phyloP scores from a whole-genome alignment of 768 basidiomycete genomes.

The Trametes punicea region DNA sequence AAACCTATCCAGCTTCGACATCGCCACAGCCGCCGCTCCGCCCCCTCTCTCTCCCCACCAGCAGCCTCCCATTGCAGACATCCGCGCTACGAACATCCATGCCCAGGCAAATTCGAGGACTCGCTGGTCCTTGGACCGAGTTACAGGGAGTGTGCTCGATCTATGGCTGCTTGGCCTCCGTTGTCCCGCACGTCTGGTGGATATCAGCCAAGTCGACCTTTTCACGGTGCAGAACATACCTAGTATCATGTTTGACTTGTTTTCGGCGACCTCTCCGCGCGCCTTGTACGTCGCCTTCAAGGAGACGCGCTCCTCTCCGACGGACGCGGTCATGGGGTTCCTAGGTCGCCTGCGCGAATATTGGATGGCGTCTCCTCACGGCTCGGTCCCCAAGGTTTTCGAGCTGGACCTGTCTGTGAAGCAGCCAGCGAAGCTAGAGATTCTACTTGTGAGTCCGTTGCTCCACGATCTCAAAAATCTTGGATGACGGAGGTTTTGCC shows the following conservation, averaged over 20 bases:
- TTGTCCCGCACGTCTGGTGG: background rate
- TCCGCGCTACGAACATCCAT: background rate
- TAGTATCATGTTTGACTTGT: background rate
- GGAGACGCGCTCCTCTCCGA: background rate
- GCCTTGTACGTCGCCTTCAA: background rate
- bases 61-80: background rate
- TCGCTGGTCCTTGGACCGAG: background rate
- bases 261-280: background rate
- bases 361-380: background rate
- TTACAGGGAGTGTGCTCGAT: background rate
- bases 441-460: background rate
- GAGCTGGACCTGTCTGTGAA: background rate
- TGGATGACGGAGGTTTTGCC: background rate
- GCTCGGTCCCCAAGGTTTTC: background rate
- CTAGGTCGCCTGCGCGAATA: background rate
- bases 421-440: background rate
- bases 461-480: background rate
- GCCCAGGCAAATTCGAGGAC: background rate
- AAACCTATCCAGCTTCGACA: background rate
- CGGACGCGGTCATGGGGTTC: background rate
- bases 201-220: background rate
- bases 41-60: background rate
- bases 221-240: background rate
- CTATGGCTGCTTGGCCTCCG: background rate
- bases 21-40: background rate